Base-by-base conservation (phyloP, 2,329 filamentous ascomycete genomes). In the Penicillium sp. region DNA sequence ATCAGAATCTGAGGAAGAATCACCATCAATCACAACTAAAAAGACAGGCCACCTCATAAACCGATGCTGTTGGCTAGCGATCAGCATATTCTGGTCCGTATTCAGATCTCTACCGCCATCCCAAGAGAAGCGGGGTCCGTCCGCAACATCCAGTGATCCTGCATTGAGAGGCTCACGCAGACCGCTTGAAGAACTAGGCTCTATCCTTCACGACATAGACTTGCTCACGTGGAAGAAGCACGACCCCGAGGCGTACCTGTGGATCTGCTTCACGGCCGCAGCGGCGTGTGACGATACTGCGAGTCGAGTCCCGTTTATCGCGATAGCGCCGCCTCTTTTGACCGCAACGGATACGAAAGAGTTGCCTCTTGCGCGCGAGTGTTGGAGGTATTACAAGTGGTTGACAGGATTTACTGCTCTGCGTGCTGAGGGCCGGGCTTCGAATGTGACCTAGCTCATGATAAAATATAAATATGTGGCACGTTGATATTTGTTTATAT, bases 341-440 rank as follows among this genome's bases (percentile, higher is more conserved):
- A 55, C 19, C 17, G 35, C 35, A 1, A 17, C 23, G 13, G 38
- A 55, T 17, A 23, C 35, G 26, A 5, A 2, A 13, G 52, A 55
- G n/a, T 21, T 55, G 15, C 4, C 23, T 15, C 17, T 55, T 26
- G 15, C 23, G 35, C 45, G 52, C 5, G 52, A 55, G 13, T 23
- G 52, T 7, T 46, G 52, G 52, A 21, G 35, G 52, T 55, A 55
- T 45, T 46, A 26, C 45, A 44, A 26, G 29, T 55, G 52, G 47
- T 29, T 50, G 23, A 41, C 11, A 6, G 35, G 35, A 9, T 15
- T 41, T 15, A 3, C 35, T 13, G 13, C 35, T 15, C 17, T 15
- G 35, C 35, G 35, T 11, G 35, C 11, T 15, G 35, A 41, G 9
- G 4, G 13, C 2, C 5, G 35, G 35, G 35, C 8, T 13, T 41